Base-by-base conservation (phyloP, 2,329 filamentous ascomycete species). In the Paracoccidioides brasiliensis region DNA sequence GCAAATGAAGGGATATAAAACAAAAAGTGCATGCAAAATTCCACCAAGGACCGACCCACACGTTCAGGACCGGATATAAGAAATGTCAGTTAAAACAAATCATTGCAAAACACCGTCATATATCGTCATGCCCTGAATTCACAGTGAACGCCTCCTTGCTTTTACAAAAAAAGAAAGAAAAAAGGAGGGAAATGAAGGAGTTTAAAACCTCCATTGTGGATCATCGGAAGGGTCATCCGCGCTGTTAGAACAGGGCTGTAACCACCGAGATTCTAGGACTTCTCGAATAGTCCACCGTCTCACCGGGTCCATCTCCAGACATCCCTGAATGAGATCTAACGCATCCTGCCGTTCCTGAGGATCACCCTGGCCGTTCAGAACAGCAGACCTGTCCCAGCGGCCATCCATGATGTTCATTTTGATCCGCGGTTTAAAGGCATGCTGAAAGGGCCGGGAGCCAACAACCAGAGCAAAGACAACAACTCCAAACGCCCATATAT, bases 401-500 rank as follows among this genome's bases (percentile, higher is more conserved):
- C 81, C 82, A 14, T 72, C 74, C 35, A 79, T 66, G 56, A 86
- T 85, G 61, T 80, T 78, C 58, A 77, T 74, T 55, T 78, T 76
- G 3, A 83, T 75, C 56, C 78, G 79, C 49, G 80, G 77, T 48
- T 79, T 72, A 59, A 85, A 79, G 0, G 75, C 67, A 61, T 84
- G 79, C 51, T 80, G 76, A 68, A 85, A 86, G 0, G 83, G 83
- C 5, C 84, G 72, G 4, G 76, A 75, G 14, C 81, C 82, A 0
- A 80, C 81, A 30, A 84, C 69, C 30, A 85, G 69, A 1, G 80
- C 76, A 62, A 79, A 85, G 3, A 83, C 71, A 9, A 83, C 78
- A 7, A 85, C 80, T 4, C 83, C 83, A 61, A 80, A 83, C 2
- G 83, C 82, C 83, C 83, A 86, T 2, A 85, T 75, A 63, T 86